phyloP scores from a whole-genome alignment of 106 monocot genomes.

The Gastrodia elata region DNA sequence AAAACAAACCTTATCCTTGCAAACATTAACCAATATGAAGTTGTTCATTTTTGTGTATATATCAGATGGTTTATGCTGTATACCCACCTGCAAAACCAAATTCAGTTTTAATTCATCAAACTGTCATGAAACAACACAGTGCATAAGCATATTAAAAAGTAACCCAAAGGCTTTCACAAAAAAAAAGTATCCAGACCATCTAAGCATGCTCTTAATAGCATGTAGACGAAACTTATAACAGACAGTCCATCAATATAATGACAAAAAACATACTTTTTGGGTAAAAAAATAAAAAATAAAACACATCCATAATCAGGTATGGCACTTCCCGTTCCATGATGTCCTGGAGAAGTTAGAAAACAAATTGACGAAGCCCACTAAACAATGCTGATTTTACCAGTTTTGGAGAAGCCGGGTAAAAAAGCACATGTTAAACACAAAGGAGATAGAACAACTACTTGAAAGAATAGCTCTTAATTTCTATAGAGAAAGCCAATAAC shows the following conservation, averaged over 20 bases:
- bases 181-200: neutral
- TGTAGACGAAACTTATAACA: too few species aligned
- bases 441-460: too few species aligned
- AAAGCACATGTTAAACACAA: too few species aligned
- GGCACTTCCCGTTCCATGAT: too few species aligned
- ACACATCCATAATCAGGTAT: neutral
- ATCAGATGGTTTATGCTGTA: slow-evolving; percentile 69
- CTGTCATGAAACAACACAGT: neutral
- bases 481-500: too few species aligned
- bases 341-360: neutral
- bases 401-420: too few species aligned
- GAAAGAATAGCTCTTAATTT: too few species aligned
- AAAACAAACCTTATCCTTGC: slow-evolving; percentile 60
- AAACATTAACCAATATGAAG: slow-evolving; percentile 54
- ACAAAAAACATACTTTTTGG: neutral
- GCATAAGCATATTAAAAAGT: neutral
- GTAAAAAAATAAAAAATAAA: neutral
- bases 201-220: neutral
- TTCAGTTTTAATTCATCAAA: neutral
- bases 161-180: too few species aligned
- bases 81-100: slow-evolving; percentile 51
- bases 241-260: neutral
- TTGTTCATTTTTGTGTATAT: slow-evolving; percentile 63
- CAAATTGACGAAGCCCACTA: too few species aligned
- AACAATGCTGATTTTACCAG: too few species aligned